These are phyloP conservation scores for Ustilago lituana DNA, from an alignment of 1,284 basidiomycete species.

Conservation along the genomic window DNA sequence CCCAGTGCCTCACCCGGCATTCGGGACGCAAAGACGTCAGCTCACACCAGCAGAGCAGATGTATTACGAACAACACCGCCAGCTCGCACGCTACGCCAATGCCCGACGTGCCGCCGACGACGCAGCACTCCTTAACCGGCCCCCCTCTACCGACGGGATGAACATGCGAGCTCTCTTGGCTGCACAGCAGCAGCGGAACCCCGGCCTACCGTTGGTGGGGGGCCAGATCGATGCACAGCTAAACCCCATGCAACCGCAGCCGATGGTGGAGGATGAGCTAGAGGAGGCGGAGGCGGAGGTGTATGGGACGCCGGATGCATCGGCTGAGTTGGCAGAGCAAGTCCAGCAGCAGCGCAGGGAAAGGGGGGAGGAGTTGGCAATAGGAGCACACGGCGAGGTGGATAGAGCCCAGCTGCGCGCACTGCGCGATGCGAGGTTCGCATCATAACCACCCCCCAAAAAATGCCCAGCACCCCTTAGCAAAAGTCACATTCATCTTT, in stretches of 20 bases:
- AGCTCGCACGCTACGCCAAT: slow-evolving; percentile 26
- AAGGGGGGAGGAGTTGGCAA: too few relatives aligned
- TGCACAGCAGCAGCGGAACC: slow-evolving; percentile 32
- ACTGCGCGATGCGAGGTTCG: slow-evolving; percentile 17
- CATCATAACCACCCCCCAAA: not conserved
- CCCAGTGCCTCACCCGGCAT: not conserved
- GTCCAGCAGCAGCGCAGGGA: too few relatives aligned
- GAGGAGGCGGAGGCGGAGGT: slow-evolving; percentile 11
- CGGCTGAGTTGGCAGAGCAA: not conserved
- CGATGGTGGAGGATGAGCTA: slow-evolving; percentile 19
- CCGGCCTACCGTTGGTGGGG: slow-evolving; percentile 23
- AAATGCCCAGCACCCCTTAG: too few relatives aligned
- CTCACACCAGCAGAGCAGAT: slow-evolving; percentile 31
- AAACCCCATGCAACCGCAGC: too few relatives aligned
- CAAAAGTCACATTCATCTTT: too few relatives aligned
- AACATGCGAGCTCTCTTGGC: slow-evolving; percentile 2
- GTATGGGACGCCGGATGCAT: slow-evolving; percentile 29
- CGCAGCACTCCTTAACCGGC: slow-evolving; percentile 11
- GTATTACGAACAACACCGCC: slow-evolving; percentile 41
- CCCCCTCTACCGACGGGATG: not conserved
- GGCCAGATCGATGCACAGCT: not conserved
- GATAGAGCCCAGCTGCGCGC: too few relatives aligned
- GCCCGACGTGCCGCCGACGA: slow-evolving; percentile 30
- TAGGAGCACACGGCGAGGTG: too few relatives aligned
- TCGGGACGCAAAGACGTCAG: not conserved